A percentile compares a stretch with the other conserved stretches of the same genome.
These are phyloP conservation scores for Fusarium sp. DNA, from an alignment of 2,329 filamentous ascomycete genomes.

Conservation along the genomic window DNA sequence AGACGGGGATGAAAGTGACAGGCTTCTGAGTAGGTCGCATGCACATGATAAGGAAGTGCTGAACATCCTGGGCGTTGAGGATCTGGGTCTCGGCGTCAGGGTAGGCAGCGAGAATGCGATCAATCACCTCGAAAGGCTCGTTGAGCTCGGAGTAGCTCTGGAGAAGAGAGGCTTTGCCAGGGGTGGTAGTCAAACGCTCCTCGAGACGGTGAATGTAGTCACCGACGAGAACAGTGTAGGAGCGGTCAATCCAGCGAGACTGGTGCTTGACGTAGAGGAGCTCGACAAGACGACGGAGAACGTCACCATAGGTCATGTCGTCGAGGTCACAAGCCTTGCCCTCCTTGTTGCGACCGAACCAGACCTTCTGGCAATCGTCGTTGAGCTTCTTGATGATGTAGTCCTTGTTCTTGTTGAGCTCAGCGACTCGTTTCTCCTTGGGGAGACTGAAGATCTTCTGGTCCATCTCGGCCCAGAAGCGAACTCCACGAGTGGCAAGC, in stretches of 20 bases:
- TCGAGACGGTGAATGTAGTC: constrained; percentile 98
- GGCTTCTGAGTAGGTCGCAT: constrained; percentile 94
- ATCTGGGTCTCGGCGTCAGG: constrained; percentile 89
- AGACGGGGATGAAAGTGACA: constrained; percentile 92
- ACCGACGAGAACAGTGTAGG: constrained; percentile 83
- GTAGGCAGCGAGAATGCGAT: constrained; percentile 83
- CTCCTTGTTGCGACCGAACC: constrained; percentile 88
- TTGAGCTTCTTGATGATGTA: constrained; percentile 97
- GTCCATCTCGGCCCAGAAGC: constrained; percentile 99
- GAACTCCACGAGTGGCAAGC: constrained; percentile 93
- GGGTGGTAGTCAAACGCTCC: constrained; percentile 85
- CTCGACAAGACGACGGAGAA: constrained; percentile 87
- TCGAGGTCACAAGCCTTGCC: constrained; percentile 88
- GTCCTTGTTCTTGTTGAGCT: constrained; percentile 87
- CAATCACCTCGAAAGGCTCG: constrained; percentile 81
- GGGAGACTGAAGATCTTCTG: constrained; percentile 97
- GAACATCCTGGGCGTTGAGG: constrained; percentile 98
- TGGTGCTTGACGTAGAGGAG: constrained; percentile 94
- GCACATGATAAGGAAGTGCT: constrained; percentile 95
- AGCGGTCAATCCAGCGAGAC: constrained; percentile 89
- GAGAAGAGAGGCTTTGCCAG: constrained; percentile 81
- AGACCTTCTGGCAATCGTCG: constrained; percentile 96
- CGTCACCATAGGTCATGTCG: constrained; percentile 95
- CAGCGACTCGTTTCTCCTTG: constrained; percentile 90
- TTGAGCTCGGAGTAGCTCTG: constrained; percentile 92